These are phyloP conservation scores for Parsonsia alboflavescens DNA, from an alignment of 257 asterid genomes.

Conservation along the genomic window DNA sequence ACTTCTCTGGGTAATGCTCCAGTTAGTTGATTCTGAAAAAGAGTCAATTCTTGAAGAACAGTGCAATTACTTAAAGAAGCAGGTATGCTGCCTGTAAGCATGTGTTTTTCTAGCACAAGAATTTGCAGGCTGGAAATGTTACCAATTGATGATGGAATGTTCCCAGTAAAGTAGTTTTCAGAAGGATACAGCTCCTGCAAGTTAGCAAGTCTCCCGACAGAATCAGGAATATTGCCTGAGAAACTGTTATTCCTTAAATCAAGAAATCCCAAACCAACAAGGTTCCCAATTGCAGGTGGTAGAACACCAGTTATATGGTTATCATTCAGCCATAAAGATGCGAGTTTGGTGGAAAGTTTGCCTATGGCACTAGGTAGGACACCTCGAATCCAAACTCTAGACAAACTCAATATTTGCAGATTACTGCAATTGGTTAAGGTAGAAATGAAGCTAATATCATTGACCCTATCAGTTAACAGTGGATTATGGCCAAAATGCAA, in stretches of 20 bases:
- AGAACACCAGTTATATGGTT: conserved; percentile 30
- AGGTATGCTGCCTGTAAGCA: conserved; percentile 31
- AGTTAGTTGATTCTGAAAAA: conserved; percentile 5
- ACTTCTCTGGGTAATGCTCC: conserved; percentile 15
- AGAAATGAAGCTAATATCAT: conserved; percentile 26
- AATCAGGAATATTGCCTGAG: conserved; percentile 27
- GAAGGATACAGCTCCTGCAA: conserved; percentile 15
- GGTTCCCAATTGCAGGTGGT: conserved; percentile 24
- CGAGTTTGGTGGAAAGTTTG: conserved; percentile 31
- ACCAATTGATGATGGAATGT: conserved; percentile 32
- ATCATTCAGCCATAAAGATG: conserved; percentile 14
- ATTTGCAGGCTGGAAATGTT: conserved; percentile 18
- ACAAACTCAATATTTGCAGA: conserved; percentile 19
- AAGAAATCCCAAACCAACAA: conserved; percentile 20
- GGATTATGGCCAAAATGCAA: conserved; percentile 22
- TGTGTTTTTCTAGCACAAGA: conserved; percentile 19
- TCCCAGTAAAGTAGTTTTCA: conserved; percentile 20
- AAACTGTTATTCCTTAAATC: conserved; percentile 17
- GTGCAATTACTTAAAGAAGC: conserved; percentile 20
- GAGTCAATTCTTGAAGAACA: conserved; percentile 1
- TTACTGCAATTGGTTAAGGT: conserved; percentile 32
- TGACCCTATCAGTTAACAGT: conserved; percentile 22
- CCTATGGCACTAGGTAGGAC: conserved; percentile 24
- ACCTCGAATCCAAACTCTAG: conserved; percentile 21
- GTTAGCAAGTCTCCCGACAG: conserved; percentile 21